Percentiles rank a stretch among this genome's conserved stretches.
phyloP scores from a whole-genome alignment of 2,329 filamentous ascomycete genomes.

The Cryphonectria nitschkei region DNA sequence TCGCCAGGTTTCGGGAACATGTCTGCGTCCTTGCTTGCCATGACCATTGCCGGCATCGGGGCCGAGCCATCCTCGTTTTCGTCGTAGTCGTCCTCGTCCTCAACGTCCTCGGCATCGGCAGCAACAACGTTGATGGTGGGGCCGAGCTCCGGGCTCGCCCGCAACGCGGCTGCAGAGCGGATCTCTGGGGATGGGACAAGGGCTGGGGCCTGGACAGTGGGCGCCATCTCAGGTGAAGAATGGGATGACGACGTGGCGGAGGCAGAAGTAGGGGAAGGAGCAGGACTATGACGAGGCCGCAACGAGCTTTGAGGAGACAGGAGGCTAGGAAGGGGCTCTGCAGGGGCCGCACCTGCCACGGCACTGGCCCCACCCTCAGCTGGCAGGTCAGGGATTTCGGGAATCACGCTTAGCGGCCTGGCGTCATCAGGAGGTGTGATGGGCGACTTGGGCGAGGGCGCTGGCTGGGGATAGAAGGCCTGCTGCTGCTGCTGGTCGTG shows the following conservation, averaged over 20 bases:
- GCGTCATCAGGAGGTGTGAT: conserved; percentile 40
- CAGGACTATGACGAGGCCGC: not conserved
- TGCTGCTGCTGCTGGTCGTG: not conserved
- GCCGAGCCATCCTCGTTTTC: not conserved
- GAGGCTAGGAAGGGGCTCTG: conserved; percentile 15
- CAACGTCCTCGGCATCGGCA: conserved; percentile 15
- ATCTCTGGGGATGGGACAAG: conserved; percentile 10
- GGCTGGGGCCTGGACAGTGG: conserved; percentile 2
- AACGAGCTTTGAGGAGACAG: conserved; percentile 11
- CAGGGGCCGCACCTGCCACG: conserved; percentile 14
- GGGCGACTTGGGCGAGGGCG: conserved; percentile 51
- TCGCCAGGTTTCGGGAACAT: conserved; percentile 33
- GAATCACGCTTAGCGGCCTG: conserved; percentile 26
- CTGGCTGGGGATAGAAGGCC: conserved; percentile 35
- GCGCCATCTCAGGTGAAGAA: not conserved
- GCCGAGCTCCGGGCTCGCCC: not conserved
- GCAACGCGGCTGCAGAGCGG: not conserved
- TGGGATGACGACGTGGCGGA: not conserved
- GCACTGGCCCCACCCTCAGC: conserved; percentile 11
- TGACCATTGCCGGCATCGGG: not conserved
- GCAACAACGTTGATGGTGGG: conserved; percentile 17
- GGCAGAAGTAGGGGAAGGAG: not conserved
- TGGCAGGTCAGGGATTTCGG: conserved; percentile 17
- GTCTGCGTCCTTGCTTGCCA: conserved; percentile 26
- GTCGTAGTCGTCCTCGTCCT: conserved; percentile 9